Conservation (phyloP, 1,139 yeast species). For the Ogataea hybrid region DNA sequence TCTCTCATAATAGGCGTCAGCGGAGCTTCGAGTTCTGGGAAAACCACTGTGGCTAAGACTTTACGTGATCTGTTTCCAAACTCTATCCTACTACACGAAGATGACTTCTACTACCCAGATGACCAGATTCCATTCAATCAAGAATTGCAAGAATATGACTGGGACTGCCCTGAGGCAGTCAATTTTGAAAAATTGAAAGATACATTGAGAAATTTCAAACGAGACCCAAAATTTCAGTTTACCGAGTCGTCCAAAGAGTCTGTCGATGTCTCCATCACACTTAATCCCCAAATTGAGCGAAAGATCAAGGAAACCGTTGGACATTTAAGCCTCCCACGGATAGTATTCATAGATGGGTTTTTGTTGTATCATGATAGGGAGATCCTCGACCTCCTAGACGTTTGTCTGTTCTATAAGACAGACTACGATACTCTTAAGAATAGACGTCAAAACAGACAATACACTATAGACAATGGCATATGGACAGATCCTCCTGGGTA, state of each 20-base stretch:
- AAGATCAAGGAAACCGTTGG: neutral
- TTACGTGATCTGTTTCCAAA: conserved; percentile 45
- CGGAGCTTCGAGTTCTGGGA: conserved; percentile 92
- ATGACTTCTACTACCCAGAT: conserved; percentile 78
- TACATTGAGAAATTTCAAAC: conserved; percentile 45
- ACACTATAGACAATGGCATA: conserved; percentile 75
- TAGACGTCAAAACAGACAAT: conserved; percentile 68
- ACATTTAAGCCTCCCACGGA: conserved; percentile 8
- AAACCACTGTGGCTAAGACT: conserved; percentile 54
- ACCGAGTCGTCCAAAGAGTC: conserved; percentile 18
- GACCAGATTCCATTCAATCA: conserved; percentile 65
- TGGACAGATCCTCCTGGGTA: conserved; percentile 96
- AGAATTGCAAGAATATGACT: conserved; percentile 57
- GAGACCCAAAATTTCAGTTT: conserved; percentile 31
- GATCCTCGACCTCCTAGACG: conserved; percentile 48
- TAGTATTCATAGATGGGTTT: conserved; percentile 83
- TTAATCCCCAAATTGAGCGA: conserved; percentile 6
- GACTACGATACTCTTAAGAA: conserved; percentile 56
- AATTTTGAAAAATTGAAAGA: conserved; percentile 53
- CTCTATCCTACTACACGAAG: conserved; percentile 69
- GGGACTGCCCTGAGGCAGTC: conserved; percentile 92
- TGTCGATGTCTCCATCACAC: conserved; percentile 7
- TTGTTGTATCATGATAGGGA: conserved; percentile 66
- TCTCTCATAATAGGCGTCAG: conserved; percentile 57
- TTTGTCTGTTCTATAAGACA: conserved; percentile 65